Base-by-base conservation (phyloP, 805 yeast genomes). In the Saccharomyces kudriavzevii region DNA sequence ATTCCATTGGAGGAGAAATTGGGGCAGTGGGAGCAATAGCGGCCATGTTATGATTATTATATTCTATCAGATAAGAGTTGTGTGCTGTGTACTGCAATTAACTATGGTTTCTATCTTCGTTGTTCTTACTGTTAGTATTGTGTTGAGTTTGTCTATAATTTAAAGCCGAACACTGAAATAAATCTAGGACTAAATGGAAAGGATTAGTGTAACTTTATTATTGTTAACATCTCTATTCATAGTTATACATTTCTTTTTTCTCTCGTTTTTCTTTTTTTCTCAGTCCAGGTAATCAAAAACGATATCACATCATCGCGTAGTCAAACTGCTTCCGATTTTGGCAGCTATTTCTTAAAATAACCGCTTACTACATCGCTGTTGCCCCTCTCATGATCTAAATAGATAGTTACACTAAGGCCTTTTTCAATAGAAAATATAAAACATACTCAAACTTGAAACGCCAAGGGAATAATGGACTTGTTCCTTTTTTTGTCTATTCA, bases 1-100 rank as follows among this genome's bases (percentile, higher is more conserved):
- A 76, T 65, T 86, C 86, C 84, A 89, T 81, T 60, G 96, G 94
- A 52, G 96, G 96, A 62, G 95, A 79, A 68, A 90, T 88, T 52
- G 97, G 96, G 65, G 83, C 82, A 60, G 90, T 82, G 63, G 85
- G 84, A 62, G 70, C 70, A 58, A 68, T 60, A 56, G 65, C 62
- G 61, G 77, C 65, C 75, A 74, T 75, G 43, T 45, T 49, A 13
- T 5, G 25, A 35, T 22, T 49, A 22, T 17, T 48, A 30, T 27
- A 27, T 27, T 47, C n/a, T 47, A 25, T 47, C 13, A 27, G 8
- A 17, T 27, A 13, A 30, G 20, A 24, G 9, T 48, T 35, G 20
- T 35, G 43, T 35, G 11, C 17, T 35, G 22, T 17, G 17, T 35
- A 24, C 43, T 35, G 43, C 43, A 35, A 35, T 13, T 35, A 35